A percentile compares a stretch with the other conserved stretches of the same genome.
phyloP scores from a whole-genome alignment of 1,139 yeast species.

The Debaryomyces nepalensis region DNA sequence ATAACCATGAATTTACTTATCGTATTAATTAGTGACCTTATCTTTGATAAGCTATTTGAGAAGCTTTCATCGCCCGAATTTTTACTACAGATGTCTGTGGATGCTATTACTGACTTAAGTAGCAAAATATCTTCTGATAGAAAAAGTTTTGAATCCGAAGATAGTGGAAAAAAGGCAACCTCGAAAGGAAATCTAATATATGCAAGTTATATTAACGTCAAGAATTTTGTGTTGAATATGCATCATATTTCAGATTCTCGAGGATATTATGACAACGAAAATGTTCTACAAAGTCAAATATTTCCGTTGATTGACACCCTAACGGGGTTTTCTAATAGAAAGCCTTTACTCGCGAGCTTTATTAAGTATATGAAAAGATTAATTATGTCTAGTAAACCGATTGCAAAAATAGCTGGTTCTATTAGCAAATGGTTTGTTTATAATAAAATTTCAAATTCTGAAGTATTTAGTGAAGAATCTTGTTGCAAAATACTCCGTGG shows the following conservation, averaged over 20 bases:
- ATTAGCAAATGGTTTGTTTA: conserved; percentile 21
- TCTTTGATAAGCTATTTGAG: conserved; percentile 33
- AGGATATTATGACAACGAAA: neutral
- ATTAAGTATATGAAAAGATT: conserved; percentile 18
- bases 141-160: neutral
- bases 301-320: conserved; percentile 35
- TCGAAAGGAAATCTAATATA: neutral
- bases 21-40: conserved; percentile 40
- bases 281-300: conserved; percentile 21
- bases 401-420: conserved; percentile 26
- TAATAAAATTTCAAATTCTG: conserved; percentile 21
- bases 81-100: conserved; percentile 25
- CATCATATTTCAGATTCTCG: neutral
- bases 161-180: neutral
- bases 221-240: neutral
- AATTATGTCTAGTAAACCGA: conserved; percentile 17
- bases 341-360: conserved; percentile 32
- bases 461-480: conserved; percentile 22
- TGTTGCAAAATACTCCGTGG: conserved; percentile 25
- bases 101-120: conserved; percentile 8
- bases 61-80: conserved; percentile 39
- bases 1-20: conserved; percentile 36
- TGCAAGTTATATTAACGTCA: neutral
- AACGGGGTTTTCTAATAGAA: conserved; percentile 31
- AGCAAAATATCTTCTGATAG: neutral